A percentile compares a stretch with the other conserved stretches of the same genome.
Conservation (phyloP, 306 rosid species). For the Acacia acuminata region DNA sequence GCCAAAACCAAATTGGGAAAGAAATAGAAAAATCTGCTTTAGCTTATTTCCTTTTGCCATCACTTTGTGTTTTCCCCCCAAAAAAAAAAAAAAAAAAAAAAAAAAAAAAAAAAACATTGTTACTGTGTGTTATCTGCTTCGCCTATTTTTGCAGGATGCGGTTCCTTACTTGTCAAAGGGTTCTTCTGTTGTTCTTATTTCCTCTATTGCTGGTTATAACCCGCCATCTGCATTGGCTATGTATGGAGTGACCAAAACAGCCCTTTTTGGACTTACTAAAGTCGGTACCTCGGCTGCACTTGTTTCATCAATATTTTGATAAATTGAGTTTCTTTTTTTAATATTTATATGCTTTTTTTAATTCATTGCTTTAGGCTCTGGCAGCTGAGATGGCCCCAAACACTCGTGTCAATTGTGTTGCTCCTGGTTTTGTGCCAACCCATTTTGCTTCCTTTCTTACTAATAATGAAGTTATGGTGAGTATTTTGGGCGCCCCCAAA, state of each 20-base stretch:
- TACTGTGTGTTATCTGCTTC: neutral
- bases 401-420: constrained; percentile 90
- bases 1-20: neutral
- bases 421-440: constrained; percentile 97
- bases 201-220: constrained; percentile 75
- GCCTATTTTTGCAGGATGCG: constrained; percentile 60
- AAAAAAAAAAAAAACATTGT: too few species aligned
- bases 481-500: constrained; percentile 11
- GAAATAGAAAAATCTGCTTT: constrained; percentile 19
- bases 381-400: constrained; percentile 83
- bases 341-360: constrained; percentile 10
- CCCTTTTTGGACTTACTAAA: constrained; percentile 92
- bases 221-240: constrained; percentile 85
- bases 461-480: constrained; percentile 48
- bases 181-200: constrained; percentile 81
- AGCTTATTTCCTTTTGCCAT: neutral
- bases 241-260: constrained; percentile 99
- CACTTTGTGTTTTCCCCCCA: neutral
- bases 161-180: constrained; percentile 74
- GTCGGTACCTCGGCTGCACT: constrained; percentile 39
- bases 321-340: neutral
- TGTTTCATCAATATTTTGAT: constrained; percentile 8
- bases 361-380: constrained; percentile 65
- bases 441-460: constrained; percentile 73
- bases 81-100: too few species aligned